Evolutionary conservation across 176 grass and related monocot species (phyloP).

Genomic region (Cenchrus americanus): DNA sequence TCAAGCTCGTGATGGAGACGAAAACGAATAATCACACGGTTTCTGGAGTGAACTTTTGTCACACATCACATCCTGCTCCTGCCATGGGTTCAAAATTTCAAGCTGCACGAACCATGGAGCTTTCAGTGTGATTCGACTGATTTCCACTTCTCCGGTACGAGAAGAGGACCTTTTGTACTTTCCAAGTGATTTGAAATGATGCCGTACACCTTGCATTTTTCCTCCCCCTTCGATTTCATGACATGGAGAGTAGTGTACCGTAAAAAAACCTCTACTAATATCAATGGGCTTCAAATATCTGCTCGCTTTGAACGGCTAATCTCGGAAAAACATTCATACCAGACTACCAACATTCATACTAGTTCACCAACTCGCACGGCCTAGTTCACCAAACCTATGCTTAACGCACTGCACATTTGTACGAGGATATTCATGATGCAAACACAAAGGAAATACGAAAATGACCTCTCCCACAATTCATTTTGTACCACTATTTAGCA

Average conservation of each 20-base stretch:
- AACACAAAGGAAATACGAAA: too few species aligned
- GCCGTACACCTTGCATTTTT: neutral
- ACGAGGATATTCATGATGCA: too few species aligned
- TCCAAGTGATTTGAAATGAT: constrained; percentile 6
- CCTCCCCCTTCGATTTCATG: neutral
- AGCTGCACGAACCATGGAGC: neutral
- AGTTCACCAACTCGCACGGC: too few species aligned
- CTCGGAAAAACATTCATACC: too few species aligned
- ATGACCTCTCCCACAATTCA: too few species aligned
- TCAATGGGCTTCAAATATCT: neutral
- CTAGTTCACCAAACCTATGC: too few species aligned
- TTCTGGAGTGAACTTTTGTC: neutral
- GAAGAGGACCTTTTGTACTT: neutral
- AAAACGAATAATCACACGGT: constrained; percentile 15
- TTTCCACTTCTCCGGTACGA: neutral
- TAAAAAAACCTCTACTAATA: neutral
- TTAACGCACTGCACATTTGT: too few species aligned
- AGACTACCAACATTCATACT: too few species aligned
- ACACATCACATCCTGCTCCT: neutral
- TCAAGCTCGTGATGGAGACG: neutral
- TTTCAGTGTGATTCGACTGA: neutral
- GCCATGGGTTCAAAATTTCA: neutral
- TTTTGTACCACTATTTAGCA: too few species aligned
- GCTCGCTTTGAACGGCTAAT: too few species aligned
- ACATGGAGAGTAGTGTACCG: neutral